A percentile compares a stretch with the other conserved stretches of the same genome.
These are phyloP conservation scores for Arbutus unedo DNA, from an alignment of 148 eudicot species.

Conservation along the genomic window DNA sequence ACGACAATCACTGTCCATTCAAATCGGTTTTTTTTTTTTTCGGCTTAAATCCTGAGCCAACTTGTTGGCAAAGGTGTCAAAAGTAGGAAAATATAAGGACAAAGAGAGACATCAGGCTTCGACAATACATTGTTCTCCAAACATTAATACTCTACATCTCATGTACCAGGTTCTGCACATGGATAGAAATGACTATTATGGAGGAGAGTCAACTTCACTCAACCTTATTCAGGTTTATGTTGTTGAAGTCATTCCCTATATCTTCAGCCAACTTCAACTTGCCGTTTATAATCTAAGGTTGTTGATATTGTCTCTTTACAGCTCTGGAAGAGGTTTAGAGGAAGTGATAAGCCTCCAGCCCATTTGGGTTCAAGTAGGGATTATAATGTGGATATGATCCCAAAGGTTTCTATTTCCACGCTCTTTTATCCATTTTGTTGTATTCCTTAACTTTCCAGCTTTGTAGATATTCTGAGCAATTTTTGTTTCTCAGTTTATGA, in stretches of 20 bases:
- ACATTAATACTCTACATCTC: not conserved
- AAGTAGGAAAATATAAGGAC: not conserved
- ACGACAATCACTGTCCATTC: not conserved
- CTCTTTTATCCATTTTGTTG: not conserved
- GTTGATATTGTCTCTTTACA: conserved; percentile 27
- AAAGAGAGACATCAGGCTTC: not conserved
- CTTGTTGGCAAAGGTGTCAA: not conserved
- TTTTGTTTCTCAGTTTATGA: conserved; percentile 53
- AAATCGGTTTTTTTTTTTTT: not conserved
- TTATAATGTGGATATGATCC: conserved; percentile 93
- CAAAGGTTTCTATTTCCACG: conserved; percentile 54
- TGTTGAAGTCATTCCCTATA: not conserved
- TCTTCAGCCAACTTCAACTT: not conserved
- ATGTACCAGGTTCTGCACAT: conserved; percentile 81
- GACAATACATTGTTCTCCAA: too few species aligned
- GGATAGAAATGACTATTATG: conserved; percentile 99
- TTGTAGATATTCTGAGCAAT: not conserved
- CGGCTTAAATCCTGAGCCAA: not conserved
- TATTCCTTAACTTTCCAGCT: conserved; percentile 1
- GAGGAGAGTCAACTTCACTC: conserved; percentile 96
- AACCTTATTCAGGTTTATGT: conserved; percentile 76
- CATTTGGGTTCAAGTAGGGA: conserved; percentile 85
- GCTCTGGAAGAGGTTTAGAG: conserved; percentile 93
- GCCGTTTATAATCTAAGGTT: not conserved
- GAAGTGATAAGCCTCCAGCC: conserved; percentile 77